Base-by-base conservation (phyloP, 169 alveolate species). In the Fabrea salina region DNA sequence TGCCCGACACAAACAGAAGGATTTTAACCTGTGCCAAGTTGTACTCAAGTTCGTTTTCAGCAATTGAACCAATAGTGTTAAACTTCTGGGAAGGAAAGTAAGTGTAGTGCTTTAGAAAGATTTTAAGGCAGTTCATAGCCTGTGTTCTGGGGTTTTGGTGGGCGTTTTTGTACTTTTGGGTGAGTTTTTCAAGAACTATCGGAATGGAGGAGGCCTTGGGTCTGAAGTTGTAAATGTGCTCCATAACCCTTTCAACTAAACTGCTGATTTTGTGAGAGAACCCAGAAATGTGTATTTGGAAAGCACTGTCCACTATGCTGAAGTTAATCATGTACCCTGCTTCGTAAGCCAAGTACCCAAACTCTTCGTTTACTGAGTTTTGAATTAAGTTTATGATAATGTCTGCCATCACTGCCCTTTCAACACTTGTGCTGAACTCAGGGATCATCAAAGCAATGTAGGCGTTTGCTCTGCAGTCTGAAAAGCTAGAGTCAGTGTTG, bases 221-320 rank as follows among this genome's bases (percentile, higher is more conserved):
- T 7, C n/a, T 16, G 13, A 43, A 68, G 11, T 16, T 43, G 32
- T 68, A 68, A 43, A 68, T 37, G 35, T 19, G 44, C 44, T 68
- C 78, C 66, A 68, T 68, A 16, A 68, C 44, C 7, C 19, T 68
- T 68, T 68, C 78, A n/a, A 32, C 16, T 40, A 32, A 16, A 22
- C 11, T 43, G 7, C 11, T 8, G 35, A 68, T n/a, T 39, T 68
- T 68, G 2, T 16, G n/a, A 41, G 78, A 19, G 35, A 19, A 32
- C 22, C 78, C 78, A n/a, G 13, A 16, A 13, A 68, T 37, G 40
- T 39, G n/a, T 16, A 68, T 68, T 68, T 68, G 64, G 11, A 68
- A 47, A 22, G 64, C 19, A 30, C 25, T 43, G 11, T 68, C 78
- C 2, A 47, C 22, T 40, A 64, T 19, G 11, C 44, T 43, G 11